Conservation (phyloP, 2,329 filamentous ascomycete genomes). For the Fusarium palustre region DNA sequence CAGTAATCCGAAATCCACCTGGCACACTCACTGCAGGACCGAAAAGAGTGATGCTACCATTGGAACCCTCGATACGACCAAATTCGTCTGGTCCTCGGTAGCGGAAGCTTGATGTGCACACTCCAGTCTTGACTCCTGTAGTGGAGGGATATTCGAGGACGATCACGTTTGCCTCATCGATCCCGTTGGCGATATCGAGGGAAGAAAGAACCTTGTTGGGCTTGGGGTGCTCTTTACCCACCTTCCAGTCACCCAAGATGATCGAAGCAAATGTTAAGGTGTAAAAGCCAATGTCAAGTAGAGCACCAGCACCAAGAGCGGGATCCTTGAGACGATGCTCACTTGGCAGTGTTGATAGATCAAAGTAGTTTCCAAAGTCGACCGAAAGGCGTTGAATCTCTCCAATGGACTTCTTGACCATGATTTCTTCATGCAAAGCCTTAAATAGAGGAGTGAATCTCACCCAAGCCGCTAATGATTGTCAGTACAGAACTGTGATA, state of each 20-base stretch:
- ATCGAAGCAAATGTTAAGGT: constrained; percentile 20
- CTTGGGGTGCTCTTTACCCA: constrained; percentile 20
- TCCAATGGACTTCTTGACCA: constrained; percentile 25
- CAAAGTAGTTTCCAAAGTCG: constrained; percentile 29
- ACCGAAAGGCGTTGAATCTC: constrained; percentile 18
- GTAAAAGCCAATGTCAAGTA: constrained; percentile 22
- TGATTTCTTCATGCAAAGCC: constrained; percentile 16
- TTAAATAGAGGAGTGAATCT: constrained; percentile 24
- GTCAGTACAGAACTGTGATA: background rate
- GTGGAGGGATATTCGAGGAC: constrained; percentile 13
- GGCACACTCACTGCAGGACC: constrained; percentile 24
- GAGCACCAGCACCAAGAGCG: constrained; percentile 19
- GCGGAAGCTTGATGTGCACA: constrained; percentile 24
- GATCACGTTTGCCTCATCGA: constrained; percentile 9
- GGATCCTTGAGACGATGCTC: constrained; percentile 26
- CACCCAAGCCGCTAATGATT: constrained; percentile 19
- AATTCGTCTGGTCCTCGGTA: constrained; percentile 16
- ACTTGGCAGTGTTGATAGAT: background rate
- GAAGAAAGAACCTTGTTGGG: constrained; percentile 14
- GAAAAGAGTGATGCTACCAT: constrained; percentile 15
- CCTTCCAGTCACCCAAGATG: constrained; percentile 22
- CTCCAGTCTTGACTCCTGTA: constrained; percentile 14
- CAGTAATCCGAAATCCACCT: constrained; percentile 13
- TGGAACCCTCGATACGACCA: constrained; percentile 13
- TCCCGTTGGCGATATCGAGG: constrained; percentile 20